Conservation (phyloP, 805 yeast species). For the Ogataea salicorniae region DNA sequence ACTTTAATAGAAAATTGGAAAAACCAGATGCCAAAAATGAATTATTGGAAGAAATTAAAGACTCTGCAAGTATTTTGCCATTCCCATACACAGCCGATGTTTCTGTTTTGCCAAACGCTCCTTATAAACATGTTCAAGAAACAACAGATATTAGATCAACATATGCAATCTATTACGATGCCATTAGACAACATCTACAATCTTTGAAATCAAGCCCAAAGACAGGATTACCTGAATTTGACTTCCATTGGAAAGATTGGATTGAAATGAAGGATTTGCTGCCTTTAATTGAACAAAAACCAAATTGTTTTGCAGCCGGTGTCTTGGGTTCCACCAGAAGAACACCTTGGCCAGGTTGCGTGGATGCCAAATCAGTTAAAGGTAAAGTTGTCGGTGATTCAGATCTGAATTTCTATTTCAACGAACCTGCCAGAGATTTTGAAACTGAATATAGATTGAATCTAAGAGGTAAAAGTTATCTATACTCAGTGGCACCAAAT, state of each 20-base stretch:
- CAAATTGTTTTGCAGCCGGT: slow-evolving; percentile 41
- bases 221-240: slow-evolving; percentile 32
- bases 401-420: slow-evolving; percentile 22
- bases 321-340: slow-evolving; percentile 36
- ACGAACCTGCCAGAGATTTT: slow-evolving; percentile 26
- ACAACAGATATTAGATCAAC: slow-evolving; percentile 33
- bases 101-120: slow-evolving; percentile 34
- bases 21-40: slow-evolving; percentile 17
- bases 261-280: slow-evolving; percentile 40
- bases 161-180: slow-evolving; percentile 29
- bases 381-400: slow-evolving; percentile 12
- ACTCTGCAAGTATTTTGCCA: slow-evolving; percentile 8
- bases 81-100: slow-evolving; percentile 30
- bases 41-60: slow-evolving; percentile 13
- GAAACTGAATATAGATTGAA: slow-evolving; percentile 35
- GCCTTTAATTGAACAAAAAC: slow-evolving; percentile 34
- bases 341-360: slow-evolving; percentile 38
- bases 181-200: slow-evolving; percentile 27
- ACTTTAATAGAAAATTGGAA: slow-evolving; percentile 1
- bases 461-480: slow-evolving; percentile 37
- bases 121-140: slow-evolving; percentile 32
- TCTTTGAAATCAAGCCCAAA: slow-evolving; percentile 21
- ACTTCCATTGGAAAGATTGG: slow-evolving; percentile 56
- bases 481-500: slow-evolving; percentile 38
- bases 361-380: slow-evolving; percentile 18